Evolutionary conservation across 169 alveolate genomes (phyloP), one percentile per base, ranked within the genome.

Genomic region (Plasmodium relictum): DNA sequence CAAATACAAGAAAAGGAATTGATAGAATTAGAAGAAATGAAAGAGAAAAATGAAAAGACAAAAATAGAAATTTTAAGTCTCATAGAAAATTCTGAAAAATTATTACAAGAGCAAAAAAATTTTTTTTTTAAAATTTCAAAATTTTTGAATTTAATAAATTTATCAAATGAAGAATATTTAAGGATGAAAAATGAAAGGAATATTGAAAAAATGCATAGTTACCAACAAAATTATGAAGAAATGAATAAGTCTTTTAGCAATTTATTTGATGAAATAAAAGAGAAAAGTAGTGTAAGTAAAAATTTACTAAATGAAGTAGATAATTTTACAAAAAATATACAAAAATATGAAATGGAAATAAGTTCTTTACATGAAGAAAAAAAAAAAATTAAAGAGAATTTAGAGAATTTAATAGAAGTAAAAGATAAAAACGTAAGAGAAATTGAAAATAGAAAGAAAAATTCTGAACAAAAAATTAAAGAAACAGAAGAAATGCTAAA

Each of bases 61-160:
- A 80, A 80, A 70, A 39, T 39, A 2, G 83, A 80, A 66, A 31
- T 80, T 9, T 20, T 61, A 50, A 54, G 41, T 24, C 24, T 10
- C 18, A 80, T 80, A 44, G 80, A 80, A 16, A 80, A 50, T 24
- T 48, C 78, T 18, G 90, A 80, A 44, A 80, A 66, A 58, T 7
- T 66, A 66, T 71, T 80, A 22, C 41, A 24, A 20, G 76, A 80
- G 3, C 61, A 68, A 45, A 80, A 65, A 50, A 58, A 80, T 44
- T 50, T 66, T 7, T 80, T 80, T 80, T 80, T 80, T 44, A 80
- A 80, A 22, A 37, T 80, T 42, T 80, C 90, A 48, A 80, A 80
- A 54, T 41, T 80, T 6, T 52, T 80, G 6, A 69, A 80, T 69
- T 70, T 80, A 66, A 70, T 80, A 24, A 10, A 41, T 48, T 8